Evolutionary conservation across 2,329 filamentous ascomycete species (phyloP), one percentile per base, ranked within the genome.

Genomic region (Penicillium sp.): DNA sequence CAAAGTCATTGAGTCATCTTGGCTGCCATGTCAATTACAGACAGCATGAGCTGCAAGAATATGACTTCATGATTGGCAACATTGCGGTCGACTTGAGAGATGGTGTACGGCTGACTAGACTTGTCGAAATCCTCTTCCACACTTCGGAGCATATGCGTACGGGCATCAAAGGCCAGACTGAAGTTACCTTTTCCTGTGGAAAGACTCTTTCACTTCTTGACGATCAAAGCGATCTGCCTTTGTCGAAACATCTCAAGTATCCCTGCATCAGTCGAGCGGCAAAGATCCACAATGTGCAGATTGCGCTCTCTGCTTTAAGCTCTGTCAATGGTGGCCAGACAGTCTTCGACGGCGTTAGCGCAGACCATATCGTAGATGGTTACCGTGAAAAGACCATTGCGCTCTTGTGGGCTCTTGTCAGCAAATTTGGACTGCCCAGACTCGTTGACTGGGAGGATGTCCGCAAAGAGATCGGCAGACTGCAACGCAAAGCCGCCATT

Each of bases 361-460:
- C 86, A 0, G 82, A 84, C 42, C 84, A 89, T 57, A 83, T 89
- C 51, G 85, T 89, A 6, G 82, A 88, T 65, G 87, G 87, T 2
- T 85, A 88, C 66, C 82, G 87, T 8, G 86, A 89, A 68, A 88
- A 85, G 72, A 89, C 86, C 0, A 78, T 89, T 48, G 82, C 80
- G 5, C 76, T 89, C 10, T 77, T 89, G 5, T 88, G 86, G 86
- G 78, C 79, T 3, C 76, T 89, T 25, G 81, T 88, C 40, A 83
- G 83, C 43, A 82, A 81, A 71, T 84, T 82, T 76, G 85, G 85
- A 1, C 74, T 88, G 7, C 72, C 76, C 6, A 76, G 73, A 6
- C 76, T 89, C 0, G 77, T 89, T 1, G 82, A 88, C 65, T 85
- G 83, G 80, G 71, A 77, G 6, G 83, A 84, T 56, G 68, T 88